Conservation (phyloP, 306 rosid genomes). For the Hylodesmum podocarpum region DNA sequence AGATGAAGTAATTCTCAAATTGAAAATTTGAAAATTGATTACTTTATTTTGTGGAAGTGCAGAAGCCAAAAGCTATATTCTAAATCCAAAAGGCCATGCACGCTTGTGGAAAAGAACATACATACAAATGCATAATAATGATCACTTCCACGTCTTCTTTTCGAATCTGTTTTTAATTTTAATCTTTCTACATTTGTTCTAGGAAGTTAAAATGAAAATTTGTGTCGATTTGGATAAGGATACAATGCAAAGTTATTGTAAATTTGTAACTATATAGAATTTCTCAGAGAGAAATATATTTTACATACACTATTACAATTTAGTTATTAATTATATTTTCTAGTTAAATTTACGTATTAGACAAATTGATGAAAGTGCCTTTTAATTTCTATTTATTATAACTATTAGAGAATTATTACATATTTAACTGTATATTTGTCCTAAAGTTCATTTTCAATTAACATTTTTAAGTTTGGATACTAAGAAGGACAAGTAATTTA, state of each 20-base stretch:
- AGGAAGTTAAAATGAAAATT: background rate
- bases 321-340: background rate
- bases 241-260: background rate
- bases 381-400: background rate
- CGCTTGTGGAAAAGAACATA: slow-evolving; percentile 45
- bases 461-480: background rate
- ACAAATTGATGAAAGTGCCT: background rate
- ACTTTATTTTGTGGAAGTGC: slow-evolving; percentile 35
- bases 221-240: background rate
- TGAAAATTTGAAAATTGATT: slow-evolving; percentile 14
- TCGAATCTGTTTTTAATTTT: background rate
- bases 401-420: background rate
- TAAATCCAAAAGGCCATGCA: slow-evolving; percentile 37
- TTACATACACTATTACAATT: background rate
- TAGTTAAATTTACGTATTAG: background rate
- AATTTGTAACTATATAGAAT: background rate
- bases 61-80: slow-evolving; percentile 30
- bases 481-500: background rate
- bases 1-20: background rate
- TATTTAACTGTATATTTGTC: background rate
- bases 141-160: slow-evolving; percentile 34
- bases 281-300: background rate
- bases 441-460: background rate
- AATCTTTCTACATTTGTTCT: background rate
- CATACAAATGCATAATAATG: slow-evolving; percentile 37